Percentiles rank a stretch among this genome's conserved stretches.
phyloP scores from a whole-genome alignment of 345 rosid genomes.

The Linum usitatissimum region DNA sequence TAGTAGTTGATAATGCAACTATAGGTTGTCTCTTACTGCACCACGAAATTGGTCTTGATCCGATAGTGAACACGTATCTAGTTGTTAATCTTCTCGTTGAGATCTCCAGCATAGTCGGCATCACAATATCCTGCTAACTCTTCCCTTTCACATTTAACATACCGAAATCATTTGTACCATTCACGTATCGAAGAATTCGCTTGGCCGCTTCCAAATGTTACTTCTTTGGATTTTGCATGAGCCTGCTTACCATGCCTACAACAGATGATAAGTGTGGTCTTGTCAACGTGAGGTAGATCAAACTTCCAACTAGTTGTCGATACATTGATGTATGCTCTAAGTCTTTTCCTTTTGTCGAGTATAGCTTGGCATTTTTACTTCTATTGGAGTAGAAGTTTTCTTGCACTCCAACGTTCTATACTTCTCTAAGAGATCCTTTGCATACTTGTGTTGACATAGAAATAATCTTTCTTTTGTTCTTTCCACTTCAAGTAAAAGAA shows the following conservation, averaged over 20 bases:
- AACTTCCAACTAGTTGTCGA: slow-evolving; percentile 1
- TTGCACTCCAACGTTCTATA: slow-evolving; percentile 3
- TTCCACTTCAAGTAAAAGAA: background rate
- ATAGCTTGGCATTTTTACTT: background rate
- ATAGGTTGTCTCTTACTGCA: slow-evolving; percentile 2
- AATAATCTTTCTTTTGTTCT: background rate
- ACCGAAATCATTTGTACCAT: background rate
- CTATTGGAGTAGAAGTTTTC: background rate
- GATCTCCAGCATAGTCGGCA: slow-evolving; percentile 4
- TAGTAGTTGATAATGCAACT: background rate
- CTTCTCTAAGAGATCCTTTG: background rate
- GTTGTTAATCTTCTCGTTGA: slow-evolving; percentile 1
- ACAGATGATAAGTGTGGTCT: background rate
- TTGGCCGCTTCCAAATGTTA: background rate
- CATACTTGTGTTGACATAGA: background rate
- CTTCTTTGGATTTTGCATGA: slow-evolving; percentile 8
- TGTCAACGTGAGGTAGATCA: slow-evolving; percentile 3
- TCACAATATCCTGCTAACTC: slow-evolving; percentile 1
- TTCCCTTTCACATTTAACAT: background rate
- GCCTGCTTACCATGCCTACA: background rate
- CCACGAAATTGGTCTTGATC: background rate
- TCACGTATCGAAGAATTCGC: background rate
- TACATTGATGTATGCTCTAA: background rate
- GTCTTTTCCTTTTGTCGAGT: background rate
- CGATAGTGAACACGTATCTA: background rate